phyloP scores from a whole-genome alignment of 768 basidiomycete species.

The Lactarius sanguifluus region DNA sequence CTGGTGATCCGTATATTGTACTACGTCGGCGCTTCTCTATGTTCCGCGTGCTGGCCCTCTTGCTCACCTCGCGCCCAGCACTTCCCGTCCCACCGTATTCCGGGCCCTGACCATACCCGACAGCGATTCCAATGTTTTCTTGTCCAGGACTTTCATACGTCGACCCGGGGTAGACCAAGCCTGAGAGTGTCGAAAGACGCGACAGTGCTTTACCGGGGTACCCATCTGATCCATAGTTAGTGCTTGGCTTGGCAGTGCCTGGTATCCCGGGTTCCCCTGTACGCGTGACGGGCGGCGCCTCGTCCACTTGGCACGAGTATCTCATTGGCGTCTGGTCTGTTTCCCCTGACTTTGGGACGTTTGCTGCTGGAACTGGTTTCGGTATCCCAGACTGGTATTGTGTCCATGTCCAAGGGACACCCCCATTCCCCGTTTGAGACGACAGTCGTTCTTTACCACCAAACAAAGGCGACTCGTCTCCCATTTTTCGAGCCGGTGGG shows the following conservation, averaged over 20 bases:
- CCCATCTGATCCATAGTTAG: conserved; percentile 11
- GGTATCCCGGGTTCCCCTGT: conserved; percentile 11
- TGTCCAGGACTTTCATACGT: conserved; percentile 18
- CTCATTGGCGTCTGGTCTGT: conserved; percentile 6
- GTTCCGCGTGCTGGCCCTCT: conserved; percentile 23
- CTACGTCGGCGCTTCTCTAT: conserved; percentile 23
- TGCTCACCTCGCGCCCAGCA: background rate
- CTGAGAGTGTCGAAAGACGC: conserved; percentile 29
- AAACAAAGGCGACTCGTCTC: conserved; percentile 69
- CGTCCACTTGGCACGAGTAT: conserved; percentile 22
- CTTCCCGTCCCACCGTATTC: background rate
- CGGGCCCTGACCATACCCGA: conserved; percentile 22
- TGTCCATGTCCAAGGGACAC: conserved; percentile 49
- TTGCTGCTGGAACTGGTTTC: conserved; percentile 16
- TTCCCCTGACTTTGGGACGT: conserved; percentile 1
- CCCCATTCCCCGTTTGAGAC: conserved; percentile 40
- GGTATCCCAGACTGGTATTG: conserved; percentile 35
- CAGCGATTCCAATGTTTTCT: conserved; percentile 30
- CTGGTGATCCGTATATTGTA: conserved; percentile 25
- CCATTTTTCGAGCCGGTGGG: conserved; percentile 44
- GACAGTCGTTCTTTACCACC: conserved; percentile 71
- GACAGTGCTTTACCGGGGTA: conserved; percentile 17
- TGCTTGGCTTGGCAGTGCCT: background rate
- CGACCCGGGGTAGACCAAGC: conserved; percentile 23
- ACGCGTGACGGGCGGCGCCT: background rate